Base-by-base conservation (phyloP, 1,139 yeast genomes). In the Casaregolazyma suthepensis region DNA sequence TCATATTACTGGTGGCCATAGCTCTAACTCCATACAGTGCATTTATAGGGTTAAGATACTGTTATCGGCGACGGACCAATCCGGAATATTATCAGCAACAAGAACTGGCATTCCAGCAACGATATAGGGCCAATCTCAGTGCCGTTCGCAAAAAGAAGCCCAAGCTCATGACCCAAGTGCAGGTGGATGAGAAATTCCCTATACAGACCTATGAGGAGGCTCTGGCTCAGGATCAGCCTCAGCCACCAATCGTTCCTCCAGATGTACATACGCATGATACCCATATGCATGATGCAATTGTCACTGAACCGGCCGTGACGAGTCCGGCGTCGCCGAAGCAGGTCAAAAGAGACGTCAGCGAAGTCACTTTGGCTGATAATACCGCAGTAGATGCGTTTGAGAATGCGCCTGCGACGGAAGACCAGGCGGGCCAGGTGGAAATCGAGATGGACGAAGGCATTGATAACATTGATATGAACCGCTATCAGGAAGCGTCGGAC, bases 111-210 rank as follows among this genome's bases (percentile, higher is more conserved):
- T 53, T 23, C 58, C 57, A 47, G 52, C 52, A 53, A 57, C 57
- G 54, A 54, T 53, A 54, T 15, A 45, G 55, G 46, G 23, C 51
- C 52, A 20, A 50, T 57, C 35, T 59, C 31, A 54, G 58, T 4
- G 31, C 57, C 3, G 55, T 60, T 3, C 59, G 65, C 19, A 62
- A 64, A 51, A 64, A 65, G 55, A 66, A 64, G 53, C 68, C 69
- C 43, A 59, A 65, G 52, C 59, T 70, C 37, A 73, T 83, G 57
- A 73, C 87, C 0, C 76, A 76, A 52, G 79, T 73, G n/a, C 86
- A 85, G 63, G 86, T 86, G 22, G 83, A 85, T 52, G 76, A 75
- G 48, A 70, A 83, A 51, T 86, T 87, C 66, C 94, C 94, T 0
- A 66, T 72, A 44, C 77, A 79, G 61, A 75, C 84, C 1, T 86